Conservation (phyloP, 331 rosid species). For the Rosa hybrid region DNA sequence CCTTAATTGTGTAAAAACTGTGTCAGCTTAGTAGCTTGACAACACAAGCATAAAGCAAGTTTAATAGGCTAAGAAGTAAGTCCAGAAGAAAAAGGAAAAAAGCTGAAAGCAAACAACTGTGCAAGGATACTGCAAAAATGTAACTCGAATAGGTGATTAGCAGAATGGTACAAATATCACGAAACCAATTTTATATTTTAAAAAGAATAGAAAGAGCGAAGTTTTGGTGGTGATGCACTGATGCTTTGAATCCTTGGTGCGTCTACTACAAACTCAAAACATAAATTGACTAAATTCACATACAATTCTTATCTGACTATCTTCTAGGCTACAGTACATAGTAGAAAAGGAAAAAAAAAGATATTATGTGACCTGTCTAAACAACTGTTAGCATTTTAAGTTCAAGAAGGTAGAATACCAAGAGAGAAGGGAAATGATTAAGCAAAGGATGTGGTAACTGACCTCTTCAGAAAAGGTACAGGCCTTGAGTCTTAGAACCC, state of each 20-base stretch:
- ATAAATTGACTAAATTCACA: background rate
- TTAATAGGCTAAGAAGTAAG: background rate
- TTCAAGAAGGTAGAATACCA: conserved; percentile 7
- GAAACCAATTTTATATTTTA: background rate
- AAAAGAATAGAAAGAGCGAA: background rate
- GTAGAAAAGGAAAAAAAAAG: background rate
- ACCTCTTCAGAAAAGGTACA: conserved; percentile 76
- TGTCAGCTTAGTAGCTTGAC: background rate
- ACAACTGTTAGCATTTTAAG: background rate
- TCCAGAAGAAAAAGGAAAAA: background rate
- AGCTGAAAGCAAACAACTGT: background rate
- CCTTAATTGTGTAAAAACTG: background rate
- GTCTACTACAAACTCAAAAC: background rate
- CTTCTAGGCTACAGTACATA: background rate
- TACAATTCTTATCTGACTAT: background rate
- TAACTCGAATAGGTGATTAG: background rate
- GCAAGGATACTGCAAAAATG: background rate
- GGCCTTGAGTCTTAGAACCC: conserved; percentile 60
- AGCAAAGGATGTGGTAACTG: conserved; percentile 30
- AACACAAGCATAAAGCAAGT: background rate
- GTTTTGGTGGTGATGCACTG: background rate
- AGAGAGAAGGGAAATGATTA: background rate
- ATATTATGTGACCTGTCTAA: background rate
- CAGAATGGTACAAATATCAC: background rate
- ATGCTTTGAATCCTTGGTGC: background rate